Conservation (phyloP, 2,329 filamentous ascomycete species). For the Diaporthe velutina region DNA sequence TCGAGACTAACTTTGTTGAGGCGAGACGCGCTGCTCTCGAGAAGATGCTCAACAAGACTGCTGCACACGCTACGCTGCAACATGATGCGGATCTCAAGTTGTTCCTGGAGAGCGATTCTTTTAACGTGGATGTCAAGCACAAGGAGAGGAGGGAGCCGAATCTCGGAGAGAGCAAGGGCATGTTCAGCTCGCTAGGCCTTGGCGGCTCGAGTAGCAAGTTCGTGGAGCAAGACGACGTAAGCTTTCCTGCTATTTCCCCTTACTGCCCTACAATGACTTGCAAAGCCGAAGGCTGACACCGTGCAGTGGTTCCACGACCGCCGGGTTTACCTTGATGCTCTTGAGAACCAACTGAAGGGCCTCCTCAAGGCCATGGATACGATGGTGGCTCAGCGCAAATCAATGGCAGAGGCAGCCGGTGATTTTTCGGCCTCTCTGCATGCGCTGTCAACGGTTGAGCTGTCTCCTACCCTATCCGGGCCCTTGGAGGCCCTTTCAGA, state of each 20-base stretch:
- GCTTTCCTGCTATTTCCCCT: slow-evolving; percentile 48
- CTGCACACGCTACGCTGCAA: slow-evolving; percentile 88
- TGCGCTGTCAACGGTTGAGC: slow-evolving; percentile 89
- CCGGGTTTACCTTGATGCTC: slow-evolving; percentile 85
- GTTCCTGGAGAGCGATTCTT: slow-evolving; percentile 95
- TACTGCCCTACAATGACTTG: not conserved
- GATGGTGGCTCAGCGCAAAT: slow-evolving; percentile 92
- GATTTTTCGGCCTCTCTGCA: slow-evolving; percentile 96
- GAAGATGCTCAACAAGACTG: slow-evolving; percentile 97
- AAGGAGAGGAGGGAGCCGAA: slow-evolving; percentile 92
- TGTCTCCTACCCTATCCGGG: slow-evolving; percentile 88
- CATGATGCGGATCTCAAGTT: slow-evolving; percentile 95
- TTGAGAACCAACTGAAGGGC: slow-evolving; percentile 80
- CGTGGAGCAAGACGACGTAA: slow-evolving; percentile 94
- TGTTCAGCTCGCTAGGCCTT: slow-evolving; percentile 87
- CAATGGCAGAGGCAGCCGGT: slow-evolving; percentile 90
- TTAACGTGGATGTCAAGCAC: slow-evolving; percentile 97
- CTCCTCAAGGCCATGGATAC: slow-evolving; percentile 94
- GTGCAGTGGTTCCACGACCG: slow-evolving; percentile 96
- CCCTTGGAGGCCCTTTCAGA: slow-evolving; percentile 94
- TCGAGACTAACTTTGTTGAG: slow-evolving; percentile 97
- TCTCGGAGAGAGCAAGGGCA: slow-evolving; percentile 90
- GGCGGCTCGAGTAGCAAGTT: slow-evolving; percentile 87
- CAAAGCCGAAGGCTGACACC: not conserved
- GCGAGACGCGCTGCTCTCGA: slow-evolving; percentile 90